phyloP scores from a whole-genome alignment of 1,139 yeast genomes.

The Pichia sp. region DNA sequence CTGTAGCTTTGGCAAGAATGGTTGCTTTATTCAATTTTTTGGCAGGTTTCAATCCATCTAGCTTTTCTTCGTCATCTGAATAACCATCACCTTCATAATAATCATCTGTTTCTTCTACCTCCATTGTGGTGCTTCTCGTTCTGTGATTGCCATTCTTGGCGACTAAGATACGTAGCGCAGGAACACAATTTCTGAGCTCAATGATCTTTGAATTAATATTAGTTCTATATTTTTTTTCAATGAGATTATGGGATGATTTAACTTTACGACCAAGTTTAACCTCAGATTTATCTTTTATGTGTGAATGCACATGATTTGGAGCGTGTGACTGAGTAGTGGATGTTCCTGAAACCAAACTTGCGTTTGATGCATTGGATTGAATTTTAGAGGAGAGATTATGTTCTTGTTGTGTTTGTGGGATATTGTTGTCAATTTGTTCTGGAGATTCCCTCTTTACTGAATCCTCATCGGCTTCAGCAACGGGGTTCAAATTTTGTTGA shows the following conservation, averaged over 20 bases:
- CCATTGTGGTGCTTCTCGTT: slow-evolving; percentile 17
- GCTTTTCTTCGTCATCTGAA: slow-evolving; percentile 31
- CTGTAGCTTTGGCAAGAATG: slow-evolving; percentile 54
- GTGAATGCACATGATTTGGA: no score
- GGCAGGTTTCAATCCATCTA: slow-evolving; percentile 59
- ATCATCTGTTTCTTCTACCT: slow-evolving; percentile 24
- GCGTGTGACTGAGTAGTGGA: not conserved
- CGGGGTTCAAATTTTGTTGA: slow-evolving; percentile 10
- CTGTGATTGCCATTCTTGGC: slow-evolving; percentile 27
- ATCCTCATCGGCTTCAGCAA: slow-evolving; percentile 17
- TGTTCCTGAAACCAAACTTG: not conserved
- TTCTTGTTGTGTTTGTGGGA: not conserved
- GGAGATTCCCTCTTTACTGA: slow-evolving; percentile 7
- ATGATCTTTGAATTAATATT: slow-evolving; percentile 67
- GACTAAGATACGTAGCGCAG: slow-evolving; percentile 43
- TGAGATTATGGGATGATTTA: slow-evolving; percentile 68
- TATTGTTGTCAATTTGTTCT: not conserved
- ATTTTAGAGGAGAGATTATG: not conserved
- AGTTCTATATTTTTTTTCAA: slow-evolving; percentile 72
- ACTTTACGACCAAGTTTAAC: slow-evolving; percentile 27
- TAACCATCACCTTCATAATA: slow-evolving; percentile 36
- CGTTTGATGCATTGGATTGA: not conserved
- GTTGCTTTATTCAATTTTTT: slow-evolving; percentile 53
- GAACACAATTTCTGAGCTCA: slow-evolving; percentile 69
- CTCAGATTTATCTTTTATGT: not conserved